Evolutionary conservation across 2,329 filamentous ascomycete genomes (phyloP).

Genomic region (Botrytis porri): DNA sequence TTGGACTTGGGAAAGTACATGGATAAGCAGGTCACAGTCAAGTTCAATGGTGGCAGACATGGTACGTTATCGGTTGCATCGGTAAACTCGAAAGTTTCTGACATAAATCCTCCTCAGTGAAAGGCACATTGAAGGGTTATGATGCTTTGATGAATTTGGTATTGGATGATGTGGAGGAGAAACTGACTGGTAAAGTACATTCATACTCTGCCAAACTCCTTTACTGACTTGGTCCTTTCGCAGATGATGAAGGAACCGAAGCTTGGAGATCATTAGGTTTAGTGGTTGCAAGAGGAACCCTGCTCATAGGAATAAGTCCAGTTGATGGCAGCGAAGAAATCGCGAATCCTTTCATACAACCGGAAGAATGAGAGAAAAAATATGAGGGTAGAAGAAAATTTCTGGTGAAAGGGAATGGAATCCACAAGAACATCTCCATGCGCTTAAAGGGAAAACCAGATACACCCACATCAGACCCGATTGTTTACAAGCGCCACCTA

Average conservation of each 20-base stretch:
- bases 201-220: conserved; percentile 1
- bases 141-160: conserved; percentile 98
- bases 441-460: not conserved
- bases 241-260: conserved; percentile 92
- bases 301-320: conserved; percentile 89
- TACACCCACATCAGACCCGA: not conserved
- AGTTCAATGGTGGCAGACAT: conserved; percentile 93
- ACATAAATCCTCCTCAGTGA: conserved; percentile 53
- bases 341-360: conserved; percentile 82
- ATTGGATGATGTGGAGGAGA: conserved; percentile 88
- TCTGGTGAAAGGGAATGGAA: not conserved
- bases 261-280: conserved; percentile 64
- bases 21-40: conserved; percentile 93
- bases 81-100: not conserved
- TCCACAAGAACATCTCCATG: not conserved
- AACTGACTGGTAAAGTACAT: conserved; percentile 68
- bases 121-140: conserved; percentile 87
- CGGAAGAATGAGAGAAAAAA: conserved; percentile 53
- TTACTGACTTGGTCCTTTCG: conserved; percentile 2
- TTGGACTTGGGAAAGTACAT: conserved; percentile 93
- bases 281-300: conserved; percentile 85
- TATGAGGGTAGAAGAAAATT: not conserved
- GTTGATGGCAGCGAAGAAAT: conserved; percentile 95
- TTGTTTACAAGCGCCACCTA: not conserved
- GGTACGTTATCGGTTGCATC: conserved; percentile 50